Evolutionary conservation across 352 stramenopile species (phyloP), one percentile per base, ranked within the genome.

Genomic region (Globisporangium okanoganense): DNA sequence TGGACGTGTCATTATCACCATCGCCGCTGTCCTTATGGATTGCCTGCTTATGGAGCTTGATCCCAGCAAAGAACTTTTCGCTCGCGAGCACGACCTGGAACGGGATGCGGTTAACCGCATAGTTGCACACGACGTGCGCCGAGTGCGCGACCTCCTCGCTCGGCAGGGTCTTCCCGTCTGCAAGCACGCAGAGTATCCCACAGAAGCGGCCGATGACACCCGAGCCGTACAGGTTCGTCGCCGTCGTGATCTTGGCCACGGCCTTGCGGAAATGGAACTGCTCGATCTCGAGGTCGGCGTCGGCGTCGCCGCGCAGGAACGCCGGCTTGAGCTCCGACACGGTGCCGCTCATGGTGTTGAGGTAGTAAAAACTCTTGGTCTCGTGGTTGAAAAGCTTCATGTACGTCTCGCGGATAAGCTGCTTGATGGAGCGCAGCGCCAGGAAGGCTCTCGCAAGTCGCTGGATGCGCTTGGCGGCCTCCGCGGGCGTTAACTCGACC

Each of bases 361-460:
- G 62, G 60, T 90, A 90, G 67, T 85, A 90, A 48, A 86, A 90
- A 5, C 74, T 79, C 47, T 72, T 58, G 9, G 66, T 80, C 3
- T 67, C 49, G 0, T 48, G 16, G 41, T 88, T 72, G 52, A 88
- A 87, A 12, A 90, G 78, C 70, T 88, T 88, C 80, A 90, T 90
- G 71, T 87, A 90, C 56, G 70, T 79, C 50, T 90, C 80, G 9
- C 75, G 73, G 5, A 90, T 67, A 31, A 88, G 64, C 36, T 62
- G 53, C 5, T 76, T 69, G 22, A 90, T 73, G 1, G 62, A 56
- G 12, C 58, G 64, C 36, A 65, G 63, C 10, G 80, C 80, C 0
- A 88, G 45, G 35, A 75, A 76, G 13, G 69, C 71, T 7, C 80
- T 67, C 3, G 44, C 71, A 1, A 72, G 36, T 3, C 80, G 75